Evolutionary conservation across 805 yeast species (phyloP).

Genomic region (Clavispora phyllophila): DNA sequence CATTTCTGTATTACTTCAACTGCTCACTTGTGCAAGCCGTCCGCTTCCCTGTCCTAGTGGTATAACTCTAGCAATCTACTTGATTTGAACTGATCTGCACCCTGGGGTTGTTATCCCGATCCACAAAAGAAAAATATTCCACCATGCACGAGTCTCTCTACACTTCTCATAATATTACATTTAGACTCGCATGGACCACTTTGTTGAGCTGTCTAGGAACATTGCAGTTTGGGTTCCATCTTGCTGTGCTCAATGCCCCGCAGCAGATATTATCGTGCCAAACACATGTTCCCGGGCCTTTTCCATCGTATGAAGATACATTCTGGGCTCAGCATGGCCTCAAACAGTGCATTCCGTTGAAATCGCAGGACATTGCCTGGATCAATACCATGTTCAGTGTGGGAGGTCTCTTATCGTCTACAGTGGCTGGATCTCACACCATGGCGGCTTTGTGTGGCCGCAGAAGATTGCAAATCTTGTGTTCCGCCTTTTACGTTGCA

Average conservation of each 20-base stretch:
- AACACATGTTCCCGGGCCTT: slow-evolving; percentile 11
- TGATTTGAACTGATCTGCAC: neutral
- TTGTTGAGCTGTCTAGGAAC: slow-evolving; percentile 31
- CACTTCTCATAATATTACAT: slow-evolving; percentile 17
- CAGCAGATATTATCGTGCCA: slow-evolving; percentile 25
- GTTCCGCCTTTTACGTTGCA: slow-evolving; percentile 17
- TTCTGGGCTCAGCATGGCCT: slow-evolving; percentile 22
- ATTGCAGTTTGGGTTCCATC: slow-evolving; percentile 36
- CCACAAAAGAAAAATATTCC: neutral
- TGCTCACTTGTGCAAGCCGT: neutral
- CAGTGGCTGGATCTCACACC: slow-evolving; percentile 24
- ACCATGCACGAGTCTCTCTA: slow-evolving; percentile 6
- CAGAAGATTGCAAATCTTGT: slow-evolving; percentile 11
- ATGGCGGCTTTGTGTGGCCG: slow-evolving; percentile 23
- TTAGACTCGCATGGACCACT: slow-evolving; percentile 32
- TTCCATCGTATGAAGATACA: slow-evolving; percentile 18
- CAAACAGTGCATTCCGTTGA: slow-evolving; percentile 28
- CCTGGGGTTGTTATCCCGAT: neutral
- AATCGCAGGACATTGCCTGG: slow-evolving; percentile 16
- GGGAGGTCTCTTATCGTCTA: slow-evolving; percentile 32
- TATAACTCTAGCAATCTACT: neutral
- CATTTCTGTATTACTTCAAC: neutral
- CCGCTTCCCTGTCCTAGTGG: no score
- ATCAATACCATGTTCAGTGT: slow-evolving; percentile 32
- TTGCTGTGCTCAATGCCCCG: slow-evolving; percentile 35